Evolutionary conservation across 257 asterid genomes (phyloP).

Genomic region (Striga asiatica): DNA sequence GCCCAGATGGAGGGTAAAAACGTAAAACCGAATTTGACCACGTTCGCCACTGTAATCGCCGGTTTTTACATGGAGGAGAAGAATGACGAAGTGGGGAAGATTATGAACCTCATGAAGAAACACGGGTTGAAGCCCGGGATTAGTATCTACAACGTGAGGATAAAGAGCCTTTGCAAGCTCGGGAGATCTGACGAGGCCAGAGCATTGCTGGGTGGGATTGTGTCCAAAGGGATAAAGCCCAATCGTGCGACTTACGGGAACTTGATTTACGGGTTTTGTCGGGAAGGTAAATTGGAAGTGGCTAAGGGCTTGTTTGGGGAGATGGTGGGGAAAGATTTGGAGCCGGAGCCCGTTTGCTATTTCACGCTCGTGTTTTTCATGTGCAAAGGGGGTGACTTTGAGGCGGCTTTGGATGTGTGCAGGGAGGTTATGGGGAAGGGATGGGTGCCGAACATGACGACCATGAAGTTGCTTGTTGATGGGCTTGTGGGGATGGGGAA

Average conservation of each 20-base stretch:
- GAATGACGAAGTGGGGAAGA: constrained; percentile 53
- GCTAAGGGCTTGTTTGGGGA: constrained; percentile 44
- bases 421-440: constrained; percentile 42
- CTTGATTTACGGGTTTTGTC: constrained; percentile 63
- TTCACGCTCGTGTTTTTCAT: constrained; percentile 55
- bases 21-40: constrained; percentile 35
- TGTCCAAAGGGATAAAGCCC: constrained; percentile 43
- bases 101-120: constrained; percentile 54
- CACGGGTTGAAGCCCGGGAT: constrained; percentile 31
- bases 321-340: constrained; percentile 35
- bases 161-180: constrained; percentile 67
- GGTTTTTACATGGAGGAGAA: constrained; percentile 66
- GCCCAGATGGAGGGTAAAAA: constrained; percentile 67
- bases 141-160: constrained; percentile 51
- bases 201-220: constrained; percentile 58
- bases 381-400: constrained; percentile 49
- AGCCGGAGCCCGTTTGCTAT: constrained; percentile 42
- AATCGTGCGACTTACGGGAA: constrained; percentile 42
- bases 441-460: constrained; percentile 62
- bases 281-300: constrained; percentile 43
- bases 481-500: constrained; percentile 51
- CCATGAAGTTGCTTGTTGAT: constrained; percentile 64
- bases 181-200: constrained; percentile 55
- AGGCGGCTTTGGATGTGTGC: constrained; percentile 39
- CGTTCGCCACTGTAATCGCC: constrained; percentile 43